Conservation (phyloP, 352 stramenopile species). For the Aphanomyces astaci region DNA sequence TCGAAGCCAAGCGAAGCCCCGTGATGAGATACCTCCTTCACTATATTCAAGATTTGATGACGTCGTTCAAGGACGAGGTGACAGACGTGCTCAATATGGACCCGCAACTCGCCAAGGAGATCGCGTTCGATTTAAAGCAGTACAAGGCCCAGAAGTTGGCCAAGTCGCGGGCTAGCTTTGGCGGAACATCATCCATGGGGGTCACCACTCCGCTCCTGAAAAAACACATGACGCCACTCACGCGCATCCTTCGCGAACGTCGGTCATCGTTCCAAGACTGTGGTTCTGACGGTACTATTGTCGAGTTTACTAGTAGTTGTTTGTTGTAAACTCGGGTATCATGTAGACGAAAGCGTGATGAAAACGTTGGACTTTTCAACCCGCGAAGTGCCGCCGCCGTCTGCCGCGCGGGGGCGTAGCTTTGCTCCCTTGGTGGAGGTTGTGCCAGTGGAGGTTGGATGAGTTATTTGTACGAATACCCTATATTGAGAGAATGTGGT, state of each 20-base stretch:
- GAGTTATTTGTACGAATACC: not conserved
- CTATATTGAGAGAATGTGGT: not conserved
- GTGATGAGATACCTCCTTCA: constrained; percentile 90
- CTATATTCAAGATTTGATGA: constrained; percentile 93
- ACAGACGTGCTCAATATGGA: constrained; percentile 90
- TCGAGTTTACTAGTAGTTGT: not conserved
- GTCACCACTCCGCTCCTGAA: not conserved
- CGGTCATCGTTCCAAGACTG: not conserved
- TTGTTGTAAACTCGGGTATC: not conserved
- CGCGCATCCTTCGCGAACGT: constrained; percentile 18
- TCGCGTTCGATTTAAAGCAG: constrained; percentile 93
- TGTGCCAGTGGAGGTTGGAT: not conserved
- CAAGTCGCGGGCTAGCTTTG: not conserved
- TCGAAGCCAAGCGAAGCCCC: constrained; percentile 90
- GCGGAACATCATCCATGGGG: not conserved
- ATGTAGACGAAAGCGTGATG: not conserved
- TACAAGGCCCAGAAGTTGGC: not conserved
- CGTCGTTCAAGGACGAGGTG: constrained; percentile 89
- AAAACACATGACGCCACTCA: constrained; percentile 22
- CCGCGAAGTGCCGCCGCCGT: not conserved
- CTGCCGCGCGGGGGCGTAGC: not conserved
- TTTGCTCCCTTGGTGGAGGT: not conserved
- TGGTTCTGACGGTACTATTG: not conserved
- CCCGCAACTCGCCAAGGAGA: constrained; percentile 90
- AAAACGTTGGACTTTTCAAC: not conserved